Evolutionary conservation across 495 filamentous ascomycete genomes (phyloP).

Genomic region (Rusavskia elegans): DNA sequence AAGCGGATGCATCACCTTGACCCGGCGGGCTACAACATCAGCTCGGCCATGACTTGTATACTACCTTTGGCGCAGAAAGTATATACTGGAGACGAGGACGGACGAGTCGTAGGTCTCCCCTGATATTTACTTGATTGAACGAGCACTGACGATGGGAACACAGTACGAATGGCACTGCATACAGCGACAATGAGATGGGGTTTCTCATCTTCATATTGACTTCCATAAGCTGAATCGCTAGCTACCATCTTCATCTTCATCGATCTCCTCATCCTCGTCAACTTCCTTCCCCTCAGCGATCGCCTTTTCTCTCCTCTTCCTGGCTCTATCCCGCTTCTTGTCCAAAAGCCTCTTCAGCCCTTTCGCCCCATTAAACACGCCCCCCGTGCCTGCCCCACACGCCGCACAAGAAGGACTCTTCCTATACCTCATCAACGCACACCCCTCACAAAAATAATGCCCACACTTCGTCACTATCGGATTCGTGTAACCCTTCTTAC

Average conservation of each 20-base stretch:
- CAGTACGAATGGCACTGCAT: constrained; percentile 85
- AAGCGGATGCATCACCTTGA: constrained; percentile 77
- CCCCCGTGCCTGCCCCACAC: constrained; percentile 69
- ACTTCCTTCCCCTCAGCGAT: constrained; percentile 56
- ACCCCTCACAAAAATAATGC: constrained; percentile 89
- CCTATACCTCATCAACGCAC: constrained; percentile 70
- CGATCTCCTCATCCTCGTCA: constrained; percentile 33
- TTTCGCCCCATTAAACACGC: constrained; percentile 83
- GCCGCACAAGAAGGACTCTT: constrained; percentile 72
- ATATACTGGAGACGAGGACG: constrained; percentile 87
- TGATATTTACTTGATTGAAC: background rate
- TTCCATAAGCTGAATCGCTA: too few species aligned
- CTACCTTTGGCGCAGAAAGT: constrained; percentile 68
- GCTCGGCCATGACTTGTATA: constrained; percentile 74
- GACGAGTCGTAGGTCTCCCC: constrained; percentile 47
- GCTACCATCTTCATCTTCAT: background rate
- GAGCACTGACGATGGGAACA: background rate
- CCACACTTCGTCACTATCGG: constrained; percentile 83
- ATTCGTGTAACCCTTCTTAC: constrained; percentile 60
- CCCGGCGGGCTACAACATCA: constrained; percentile 60
- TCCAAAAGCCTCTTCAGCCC: constrained; percentile 65
- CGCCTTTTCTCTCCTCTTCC: constrained; percentile 51
- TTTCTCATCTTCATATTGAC: too few species aligned
- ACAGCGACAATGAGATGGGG: constrained; percentile 27
- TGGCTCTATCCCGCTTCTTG: constrained; percentile 60